Conservation (phyloP, 345 rosid genomes). For the Excoecaria agallocha region DNA sequence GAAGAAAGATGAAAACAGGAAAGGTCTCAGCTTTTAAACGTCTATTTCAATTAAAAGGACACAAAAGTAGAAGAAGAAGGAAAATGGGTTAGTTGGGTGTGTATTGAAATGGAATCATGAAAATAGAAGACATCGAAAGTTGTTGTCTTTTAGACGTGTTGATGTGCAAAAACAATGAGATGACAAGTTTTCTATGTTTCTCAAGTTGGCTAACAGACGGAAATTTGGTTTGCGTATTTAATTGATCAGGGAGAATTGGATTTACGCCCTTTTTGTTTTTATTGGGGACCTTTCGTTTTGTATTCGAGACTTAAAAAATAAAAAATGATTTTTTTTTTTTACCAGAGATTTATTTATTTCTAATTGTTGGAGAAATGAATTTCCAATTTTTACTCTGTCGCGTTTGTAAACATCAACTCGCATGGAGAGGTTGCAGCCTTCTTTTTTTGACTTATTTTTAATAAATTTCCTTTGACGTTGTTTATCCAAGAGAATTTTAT, state of each 20-base stretch:
- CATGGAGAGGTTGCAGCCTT: not conserved
- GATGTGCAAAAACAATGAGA: not conserved
- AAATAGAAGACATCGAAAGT: slow-evolving; percentile 24
- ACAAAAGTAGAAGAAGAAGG: not conserved
- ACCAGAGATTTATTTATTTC: not conserved
- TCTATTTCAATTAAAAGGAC: not conserved
- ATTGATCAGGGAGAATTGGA: not conserved
- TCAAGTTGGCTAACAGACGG: not conserved
- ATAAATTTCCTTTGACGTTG: too few species aligned
- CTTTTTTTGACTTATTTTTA: not conserved
- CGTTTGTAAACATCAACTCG: not conserved
- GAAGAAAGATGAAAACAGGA: slow-evolving; percentile 26
- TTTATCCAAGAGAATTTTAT: too few species aligned
- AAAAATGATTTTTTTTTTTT: not conserved
- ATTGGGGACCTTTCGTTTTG: not conserved
- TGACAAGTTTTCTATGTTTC: slow-evolving; percentile 7
- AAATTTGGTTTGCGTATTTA: not conserved
- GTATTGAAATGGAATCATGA: not conserved
- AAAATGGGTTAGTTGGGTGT: not conserved
- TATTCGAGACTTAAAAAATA: too few species aligned
- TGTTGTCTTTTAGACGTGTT: slow-evolving; percentile 3
- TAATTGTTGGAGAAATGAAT: not conserved
- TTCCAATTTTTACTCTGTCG: too few species aligned
- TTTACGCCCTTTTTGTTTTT: not conserved
- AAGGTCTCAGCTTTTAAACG: not conserved